phyloP scores from a whole-genome alignment of 805 yeast genomes.

The Clavispora fructus region DNA sequence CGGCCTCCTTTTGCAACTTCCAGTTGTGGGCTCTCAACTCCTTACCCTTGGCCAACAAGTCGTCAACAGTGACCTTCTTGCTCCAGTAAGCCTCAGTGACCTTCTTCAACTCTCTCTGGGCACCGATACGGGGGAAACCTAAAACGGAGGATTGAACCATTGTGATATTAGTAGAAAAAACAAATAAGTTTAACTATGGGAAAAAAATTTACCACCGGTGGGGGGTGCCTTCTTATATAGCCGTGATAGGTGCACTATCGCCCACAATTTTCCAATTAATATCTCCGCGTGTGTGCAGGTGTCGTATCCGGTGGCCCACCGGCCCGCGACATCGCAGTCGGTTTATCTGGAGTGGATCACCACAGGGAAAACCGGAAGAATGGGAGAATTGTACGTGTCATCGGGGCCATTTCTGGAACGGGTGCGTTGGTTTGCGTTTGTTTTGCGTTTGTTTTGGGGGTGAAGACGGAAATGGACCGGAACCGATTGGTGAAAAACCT shows the following conservation, averaged over 20 bases:
- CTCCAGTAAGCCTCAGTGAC: slow-evolving; percentile 99
- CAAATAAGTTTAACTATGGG: background rate
- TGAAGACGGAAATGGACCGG: too few species aligned
- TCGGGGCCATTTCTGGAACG: too few species aligned
- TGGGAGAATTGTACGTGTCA: too few species aligned
- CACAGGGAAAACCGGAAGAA: too few species aligned
- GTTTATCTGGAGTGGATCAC: too few species aligned
- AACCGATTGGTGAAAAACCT: too few species aligned
- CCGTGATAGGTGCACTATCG: background rate
- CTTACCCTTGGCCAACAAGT: slow-evolving; percentile 87
- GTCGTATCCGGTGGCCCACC: background rate
- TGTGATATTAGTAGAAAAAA: slow-evolving; percentile 14
- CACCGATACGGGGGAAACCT: slow-evolving; percentile 99
- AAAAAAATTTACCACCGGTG: background rate
- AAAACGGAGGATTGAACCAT: slow-evolving; percentile 97
- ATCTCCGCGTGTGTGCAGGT: slow-evolving; percentile 2
- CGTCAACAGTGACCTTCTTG: slow-evolving; percentile 85
- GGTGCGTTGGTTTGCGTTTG: too few species aligned
- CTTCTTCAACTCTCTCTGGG: slow-evolving; percentile 98
- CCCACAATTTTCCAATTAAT: background rate
- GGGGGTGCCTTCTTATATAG: slow-evolving; percentile 1
- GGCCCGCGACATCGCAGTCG: background rate
- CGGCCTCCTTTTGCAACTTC: slow-evolving; percentile 95
- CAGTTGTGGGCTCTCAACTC: slow-evolving; percentile 94
- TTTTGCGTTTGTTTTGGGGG: too few species aligned